Conservation (phyloP, 2,329 filamentous ascomycete species). For the Monilinia aucupariae region DNA sequence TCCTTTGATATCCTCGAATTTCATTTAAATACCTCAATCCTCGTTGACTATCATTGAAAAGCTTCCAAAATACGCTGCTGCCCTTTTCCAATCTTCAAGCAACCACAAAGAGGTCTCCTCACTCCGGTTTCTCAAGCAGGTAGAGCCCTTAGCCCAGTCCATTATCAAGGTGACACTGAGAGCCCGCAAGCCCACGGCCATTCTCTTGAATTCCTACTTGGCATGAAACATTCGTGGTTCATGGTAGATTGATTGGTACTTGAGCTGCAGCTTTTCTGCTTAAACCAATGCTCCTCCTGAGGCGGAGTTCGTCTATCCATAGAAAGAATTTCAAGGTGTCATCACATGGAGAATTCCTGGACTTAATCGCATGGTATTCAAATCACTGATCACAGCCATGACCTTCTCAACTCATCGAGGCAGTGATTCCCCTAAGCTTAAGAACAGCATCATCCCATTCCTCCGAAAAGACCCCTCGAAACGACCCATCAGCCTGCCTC, state of each 20-base stretch:
- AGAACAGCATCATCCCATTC: conserved; percentile 12
- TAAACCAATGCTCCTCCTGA: neutral
- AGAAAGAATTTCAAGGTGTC: neutral
- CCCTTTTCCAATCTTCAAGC: neutral
- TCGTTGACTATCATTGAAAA: no score
- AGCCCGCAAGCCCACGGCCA: neutral
- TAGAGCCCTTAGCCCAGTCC: no score
- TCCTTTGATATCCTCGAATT: no score
- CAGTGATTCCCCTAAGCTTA: neutral
- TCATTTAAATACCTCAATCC: no score
- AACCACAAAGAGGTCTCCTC: neutral
- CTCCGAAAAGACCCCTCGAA: neutral
- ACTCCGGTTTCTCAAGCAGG: no score
- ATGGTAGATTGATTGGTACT: neutral
- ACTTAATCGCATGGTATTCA: neutral
- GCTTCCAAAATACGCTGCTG: no score
- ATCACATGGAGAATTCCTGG: neutral
- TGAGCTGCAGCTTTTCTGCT: neutral
- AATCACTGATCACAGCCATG: neutral
- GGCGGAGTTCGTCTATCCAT: neutral
- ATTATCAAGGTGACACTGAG: neutral
- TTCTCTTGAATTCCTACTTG: neutral
- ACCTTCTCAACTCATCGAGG: neutral
- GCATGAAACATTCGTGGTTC: neutral
- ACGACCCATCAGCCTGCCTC: neutral